Evolutionary conservation across 139 green algal genomes (phyloP), one percentile per base, ranked within the genome.

Genomic region (Monoraphidium neglectum): DNA sequence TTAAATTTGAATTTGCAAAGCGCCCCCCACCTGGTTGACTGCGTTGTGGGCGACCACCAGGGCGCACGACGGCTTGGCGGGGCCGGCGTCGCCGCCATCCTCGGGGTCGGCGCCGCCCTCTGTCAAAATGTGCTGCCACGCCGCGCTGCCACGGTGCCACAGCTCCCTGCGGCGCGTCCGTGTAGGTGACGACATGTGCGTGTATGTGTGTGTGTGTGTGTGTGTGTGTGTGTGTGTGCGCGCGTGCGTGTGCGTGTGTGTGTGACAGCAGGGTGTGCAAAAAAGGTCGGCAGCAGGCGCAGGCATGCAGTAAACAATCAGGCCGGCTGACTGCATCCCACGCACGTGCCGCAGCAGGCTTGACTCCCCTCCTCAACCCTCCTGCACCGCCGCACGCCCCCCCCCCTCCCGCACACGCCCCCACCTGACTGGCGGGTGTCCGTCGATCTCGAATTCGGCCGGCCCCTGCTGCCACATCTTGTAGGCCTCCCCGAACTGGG

Each of bases 31-130:
- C 76, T 98, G 94, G 82, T 99, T 99, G 40, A 97, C 92, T 24
- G 95, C 94, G 74, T 99, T 99, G 85, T 99, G 95, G 0, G 95
- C 95, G 1, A 99, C 95, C 26, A 99, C 87, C 63, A 98, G 90
- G 16, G 79, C 72, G 84, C 37, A 46, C 26, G 23, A 23, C 43
- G 43, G 70, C 74, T 59, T 65, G 30, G 28, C 54, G 21, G 46
- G 43, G 15, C 33, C 46, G 47, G 49, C 23, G n/a, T 51, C 47
- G 70, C 38, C 24, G 18, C 30, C n/a, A 32, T 62, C n/a, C 38
- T 47, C 59, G 16, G 40, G 1, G 5, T 26, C 30, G 13, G 64
- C 30, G 49, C 51, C 15, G 36, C 70, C 38, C 63, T 32, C 23
- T 37, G 38, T 26, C 43, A 98, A 83, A 3, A 98, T 85, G 21